Evolutionary conservation across 176 grass and related monocot species (phyloP).

Genomic region (Avena insularis): DNA sequence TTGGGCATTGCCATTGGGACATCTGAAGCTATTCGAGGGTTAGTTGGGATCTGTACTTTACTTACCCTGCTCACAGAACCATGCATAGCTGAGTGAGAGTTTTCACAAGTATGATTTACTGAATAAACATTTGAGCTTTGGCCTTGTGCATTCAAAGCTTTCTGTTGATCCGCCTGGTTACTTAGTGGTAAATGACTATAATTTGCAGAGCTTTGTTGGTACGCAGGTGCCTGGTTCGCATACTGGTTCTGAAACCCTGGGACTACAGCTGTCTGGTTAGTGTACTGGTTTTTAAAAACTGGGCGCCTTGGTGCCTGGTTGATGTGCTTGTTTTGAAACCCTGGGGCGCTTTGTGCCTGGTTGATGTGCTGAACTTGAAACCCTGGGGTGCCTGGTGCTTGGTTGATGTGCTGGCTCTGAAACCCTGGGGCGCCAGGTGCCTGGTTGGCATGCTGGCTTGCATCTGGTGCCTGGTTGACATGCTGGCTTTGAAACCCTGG

Average conservation of each 20-base stretch:
- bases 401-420: neutral
- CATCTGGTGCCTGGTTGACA: neutral
- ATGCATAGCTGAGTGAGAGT: conserved; percentile 46
- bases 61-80: conserved; percentile 48
- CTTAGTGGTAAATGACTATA: conserved; percentile 44
- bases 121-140: conserved; percentile 59
- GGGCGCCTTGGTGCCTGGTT: neutral
- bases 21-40: conserved; percentile 81
- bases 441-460: neutral
- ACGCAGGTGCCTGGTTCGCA: conserved; percentile 45
- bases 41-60: conserved; percentile 78
- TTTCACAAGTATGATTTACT: conserved; percentile 48
- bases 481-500: conserved; percentile 40
- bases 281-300: conserved; percentile 44
- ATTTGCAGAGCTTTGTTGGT: conserved; percentile 50
- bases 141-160: conserved; percentile 56
- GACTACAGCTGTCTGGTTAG: conserved; percentile 17
- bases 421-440: neutral
- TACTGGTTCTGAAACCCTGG: conserved; percentile 36
- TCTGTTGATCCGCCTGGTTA: conserved; percentile 64
- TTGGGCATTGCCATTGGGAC: conserved; percentile 47
- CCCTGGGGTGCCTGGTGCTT: neutral
- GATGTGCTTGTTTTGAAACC: conserved; percentile 34
- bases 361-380: conserved; percentile 29
- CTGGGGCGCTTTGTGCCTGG: conserved; percentile 32